These are phyloP conservation scores for Phytophthora lateralis DNA, from an alignment of 352 stramenopile genomes.

Conservation along the genomic window DNA sequence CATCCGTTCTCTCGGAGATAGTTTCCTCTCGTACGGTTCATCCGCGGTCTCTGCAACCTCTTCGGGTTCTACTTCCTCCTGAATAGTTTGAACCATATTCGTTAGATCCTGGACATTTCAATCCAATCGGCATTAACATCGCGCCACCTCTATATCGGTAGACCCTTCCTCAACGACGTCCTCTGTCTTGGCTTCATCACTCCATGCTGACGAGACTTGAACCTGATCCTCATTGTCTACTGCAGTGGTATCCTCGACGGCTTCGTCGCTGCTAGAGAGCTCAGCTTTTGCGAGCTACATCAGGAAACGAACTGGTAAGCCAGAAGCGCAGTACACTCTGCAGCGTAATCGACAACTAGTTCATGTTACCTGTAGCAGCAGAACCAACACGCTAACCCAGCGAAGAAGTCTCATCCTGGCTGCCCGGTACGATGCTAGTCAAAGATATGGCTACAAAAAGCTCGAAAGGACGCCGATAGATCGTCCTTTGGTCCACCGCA, in stretches of 20 bases:
- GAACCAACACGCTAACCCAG: background rate
- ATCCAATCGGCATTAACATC: background rate
- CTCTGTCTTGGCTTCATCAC: background rate
- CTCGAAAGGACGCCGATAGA: background rate
- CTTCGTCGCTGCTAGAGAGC: background rate
- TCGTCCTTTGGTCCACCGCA: background rate
- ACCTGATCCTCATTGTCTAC: background rate
- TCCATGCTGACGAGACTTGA: background rate
- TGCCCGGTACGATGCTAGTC: background rate
- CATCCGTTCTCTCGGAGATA: constrained; percentile 10
- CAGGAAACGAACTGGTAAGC: background rate
- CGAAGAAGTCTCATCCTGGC: background rate
- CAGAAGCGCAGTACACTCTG: background rate
- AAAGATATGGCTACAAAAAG: background rate
- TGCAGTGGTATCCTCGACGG: background rate
- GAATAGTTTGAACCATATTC: background rate
- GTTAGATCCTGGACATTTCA: background rate
- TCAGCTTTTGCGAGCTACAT: background rate
- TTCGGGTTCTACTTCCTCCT: constrained; percentile 7
- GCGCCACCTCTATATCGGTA: background rate
- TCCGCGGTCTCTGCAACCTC: constrained; percentile 1
- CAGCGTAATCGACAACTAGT: background rate
- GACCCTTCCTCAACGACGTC: background rate
- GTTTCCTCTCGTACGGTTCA: constrained; percentile 9
- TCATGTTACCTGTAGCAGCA: background rate